Evolutionary conservation across 805 yeast species (phyloP).

Genomic region (Babjeviella inositovora): DNA sequence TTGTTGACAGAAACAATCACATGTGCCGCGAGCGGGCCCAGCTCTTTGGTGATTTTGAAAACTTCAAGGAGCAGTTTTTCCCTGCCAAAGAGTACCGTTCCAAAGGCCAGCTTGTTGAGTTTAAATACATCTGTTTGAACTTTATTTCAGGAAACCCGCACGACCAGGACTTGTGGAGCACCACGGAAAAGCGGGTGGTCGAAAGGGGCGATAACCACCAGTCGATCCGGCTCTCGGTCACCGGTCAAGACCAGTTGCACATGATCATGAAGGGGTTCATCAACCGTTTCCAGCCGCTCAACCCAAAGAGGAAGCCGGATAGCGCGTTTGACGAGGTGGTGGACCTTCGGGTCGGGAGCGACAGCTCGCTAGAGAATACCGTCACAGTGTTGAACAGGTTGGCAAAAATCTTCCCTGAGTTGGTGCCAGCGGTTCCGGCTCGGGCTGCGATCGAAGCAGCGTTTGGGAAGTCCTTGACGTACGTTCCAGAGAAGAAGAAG

Average conservation of each 20-base stretch:
- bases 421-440: slow-evolving; percentile 22
- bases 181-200: slow-evolving; percentile 44
- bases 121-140: slow-evolving; percentile 53
- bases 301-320: slow-evolving; percentile 36
- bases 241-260: slow-evolving; percentile 30
- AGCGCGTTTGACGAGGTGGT: slow-evolving; percentile 49
- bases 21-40: slow-evolving; percentile 52
- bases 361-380: slow-evolving; percentile 34
- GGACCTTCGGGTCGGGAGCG: slow-evolving; percentile 25
- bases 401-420: slow-evolving; percentile 20
- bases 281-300: slow-evolving; percentile 47
- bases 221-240: slow-evolving; percentile 39
- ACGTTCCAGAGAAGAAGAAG: slow-evolving; percentile 34
- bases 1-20: slow-evolving; percentile 79
- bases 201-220: slow-evolving; percentile 82
- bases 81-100: slow-evolving; percentile 8
- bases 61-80: slow-evolving; percentile 23
- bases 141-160: slow-evolving; percentile 40
- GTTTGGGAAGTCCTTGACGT: slow-evolving; percentile 31
- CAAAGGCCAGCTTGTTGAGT: slow-evolving; percentile 20
- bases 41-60: slow-evolving; percentile 34
- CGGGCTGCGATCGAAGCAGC: slow-evolving; percentile 25
- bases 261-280: slow-evolving; percentile 65
- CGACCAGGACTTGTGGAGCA: slow-evolving; percentile 20
- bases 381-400: slow-evolving; percentile 20